phyloP scores from a whole-genome alignment of 2,329 filamentous ascomycete genomes.

The Colletotrichum sojae region DNA sequence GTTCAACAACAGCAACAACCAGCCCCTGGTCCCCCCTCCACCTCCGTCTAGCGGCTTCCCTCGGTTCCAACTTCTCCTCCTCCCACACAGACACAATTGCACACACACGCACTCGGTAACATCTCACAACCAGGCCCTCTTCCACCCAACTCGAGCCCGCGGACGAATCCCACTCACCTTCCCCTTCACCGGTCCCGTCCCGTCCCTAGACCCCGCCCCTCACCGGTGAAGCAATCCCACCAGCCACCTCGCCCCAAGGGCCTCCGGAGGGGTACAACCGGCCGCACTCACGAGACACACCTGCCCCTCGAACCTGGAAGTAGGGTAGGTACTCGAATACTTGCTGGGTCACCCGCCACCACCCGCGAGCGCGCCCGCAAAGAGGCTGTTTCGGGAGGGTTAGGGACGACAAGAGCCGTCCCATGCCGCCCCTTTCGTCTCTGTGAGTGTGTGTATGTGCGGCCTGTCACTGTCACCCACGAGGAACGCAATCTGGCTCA shows the following conservation, averaged over 20 bases:
- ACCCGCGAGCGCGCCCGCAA: background rate
- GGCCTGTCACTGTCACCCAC: too few species aligned
- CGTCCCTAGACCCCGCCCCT: constrained; percentile 38
- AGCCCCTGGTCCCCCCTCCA: background rate
- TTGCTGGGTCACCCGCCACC: background rate
- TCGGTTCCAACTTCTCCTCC: constrained; percentile 20
- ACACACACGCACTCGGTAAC: background rate
- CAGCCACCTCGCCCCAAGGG: constrained; percentile 20
- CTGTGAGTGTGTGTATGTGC: too few species aligned
- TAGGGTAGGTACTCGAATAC: background rate
- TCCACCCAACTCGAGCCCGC: background rate
- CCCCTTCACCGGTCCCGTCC: constrained; percentile 37
- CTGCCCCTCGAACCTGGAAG: too few species aligned
- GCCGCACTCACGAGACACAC: constrained; percentile 15
- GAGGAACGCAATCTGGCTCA: background rate
- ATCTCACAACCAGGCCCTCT: too few species aligned
- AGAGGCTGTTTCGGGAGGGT: constrained; percentile 27
- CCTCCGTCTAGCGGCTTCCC: constrained; percentile 5
- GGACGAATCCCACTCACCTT: constrained; percentile 28
- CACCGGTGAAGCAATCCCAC: constrained; percentile 37
- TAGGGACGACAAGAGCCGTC: constrained; percentile 38
- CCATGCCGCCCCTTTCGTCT: constrained; percentile 20
- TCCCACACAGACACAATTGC: background rate
- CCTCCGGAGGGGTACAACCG: background rate
- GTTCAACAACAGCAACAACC: background rate